Conservation (phyloP, 768 basidiomycete species). For the Lactarius sanguifluus region DNA sequence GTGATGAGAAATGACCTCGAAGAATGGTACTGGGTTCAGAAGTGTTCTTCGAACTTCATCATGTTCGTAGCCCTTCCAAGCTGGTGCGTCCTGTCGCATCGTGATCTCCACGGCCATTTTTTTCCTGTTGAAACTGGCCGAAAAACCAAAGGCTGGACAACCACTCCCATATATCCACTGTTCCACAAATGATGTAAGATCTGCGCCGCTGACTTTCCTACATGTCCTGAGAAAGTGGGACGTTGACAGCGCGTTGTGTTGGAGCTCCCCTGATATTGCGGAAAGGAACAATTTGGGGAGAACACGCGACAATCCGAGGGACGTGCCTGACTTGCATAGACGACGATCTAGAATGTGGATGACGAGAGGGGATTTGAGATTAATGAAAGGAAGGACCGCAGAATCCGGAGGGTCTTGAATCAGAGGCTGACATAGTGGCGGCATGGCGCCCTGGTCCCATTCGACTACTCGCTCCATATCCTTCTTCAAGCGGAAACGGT, state of each 20-base stretch:
- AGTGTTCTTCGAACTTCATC: conserved; percentile 64
- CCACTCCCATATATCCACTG: conserved; percentile 99
- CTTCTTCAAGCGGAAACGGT: conserved; percentile 90
- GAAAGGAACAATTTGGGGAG: conserved; percentile 94
- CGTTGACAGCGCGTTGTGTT: conserved; percentile 83
- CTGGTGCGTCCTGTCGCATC: conserved; percentile 87
- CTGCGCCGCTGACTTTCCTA: conserved; percentile 90
- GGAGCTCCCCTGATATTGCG: conserved; percentile 88
- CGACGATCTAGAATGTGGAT: conserved; percentile 93
- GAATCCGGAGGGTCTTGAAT: conserved; percentile 82
- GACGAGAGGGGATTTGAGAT: conserved; percentile 94
- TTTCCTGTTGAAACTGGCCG: conserved; percentile 93
- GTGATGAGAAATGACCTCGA: conserved; percentile 59
- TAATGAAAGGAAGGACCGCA: conserved; percentile 79
- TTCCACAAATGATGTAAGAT: conserved; percentile 89
- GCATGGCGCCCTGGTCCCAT: conserved; percentile 84
- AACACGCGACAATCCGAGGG: conserved; percentile 90
- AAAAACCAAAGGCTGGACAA: conserved; percentile 87
- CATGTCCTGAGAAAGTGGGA: conserved; percentile 89
- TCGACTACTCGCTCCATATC: conserved; percentile 93
- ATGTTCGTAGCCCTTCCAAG: conserved; percentile 62
- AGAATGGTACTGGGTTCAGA: conserved; percentile 80
- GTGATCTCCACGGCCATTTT: conserved; percentile 98
- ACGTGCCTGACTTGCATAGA: conserved; percentile 92
- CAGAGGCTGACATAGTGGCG: conserved; percentile 91